Evolutionary conservation across 805 yeast species (phyloP), one percentile per base, ranked within the genome.

Genomic region (Metschnikowia hibisci): DNA sequence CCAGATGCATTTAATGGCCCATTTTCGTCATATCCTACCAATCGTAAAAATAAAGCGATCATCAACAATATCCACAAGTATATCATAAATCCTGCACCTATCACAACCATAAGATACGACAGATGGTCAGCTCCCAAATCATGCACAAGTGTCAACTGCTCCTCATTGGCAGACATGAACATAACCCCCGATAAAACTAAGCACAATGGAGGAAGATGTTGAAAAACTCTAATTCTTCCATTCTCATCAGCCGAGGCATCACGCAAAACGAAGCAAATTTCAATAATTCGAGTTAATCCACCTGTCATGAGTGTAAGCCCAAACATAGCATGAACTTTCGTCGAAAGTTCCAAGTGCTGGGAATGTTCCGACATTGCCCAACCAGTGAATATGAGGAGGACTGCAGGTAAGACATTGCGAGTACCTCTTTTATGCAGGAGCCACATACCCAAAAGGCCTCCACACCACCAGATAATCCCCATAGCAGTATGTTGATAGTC

Each of bases 391-490:
- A 89, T 78, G 50, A 91, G 76, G 39, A 93, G 78, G 32, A 89
- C 52, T 2, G 95, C 82, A 2, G 98, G 98, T 29, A 91, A 67
- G 46, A 72, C 69, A 35, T 84, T 80, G 15, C 56, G 39, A 12
- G 45, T 41, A 41, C 78, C 78, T 34, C 62, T 62, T 27, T 63
- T 56, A 57, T 87, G 69, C 1, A 95, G 77, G 44, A 90, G 65
- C 63, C 77, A 85, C 47, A 91, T 73, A 1, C 98, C 98, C 20
- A 89, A 63, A 51, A 89, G 67, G 6, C 97, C 98, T 43, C 96
- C 95, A 39, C 87, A 79, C 95, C 96, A 89, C 95, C 97, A 91
- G 25, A 91, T 76, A 44, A 91, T 85, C 1, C 98, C 98, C 96
- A 91, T 88, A 15, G 93, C 79, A 0, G 98, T 90, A 63, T 90